Conservation (phyloP, 75 land plant species). For the Pinus tabuliformis region DNA sequence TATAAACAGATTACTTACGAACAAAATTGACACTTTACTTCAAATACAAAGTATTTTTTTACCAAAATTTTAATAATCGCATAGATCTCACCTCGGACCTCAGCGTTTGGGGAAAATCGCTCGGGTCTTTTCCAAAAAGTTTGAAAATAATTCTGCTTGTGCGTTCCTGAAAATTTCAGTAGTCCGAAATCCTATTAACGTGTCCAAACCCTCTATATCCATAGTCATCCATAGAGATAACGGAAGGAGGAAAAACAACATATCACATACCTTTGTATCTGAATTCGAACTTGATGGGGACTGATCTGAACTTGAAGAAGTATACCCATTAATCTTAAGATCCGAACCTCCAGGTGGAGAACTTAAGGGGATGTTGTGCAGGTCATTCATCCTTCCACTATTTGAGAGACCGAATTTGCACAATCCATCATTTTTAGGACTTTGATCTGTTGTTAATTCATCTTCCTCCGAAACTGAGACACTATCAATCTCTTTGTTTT, state of each 20-base stretch:
- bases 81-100: conserved; percentile 41
- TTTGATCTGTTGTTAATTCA: conserved; percentile 15
- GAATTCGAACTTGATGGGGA: conserved; percentile 68
- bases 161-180: conserved; percentile 35
- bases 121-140: conserved; percentile 65
- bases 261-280: conserved; percentile 49
- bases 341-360: neutral
- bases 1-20: neutral
- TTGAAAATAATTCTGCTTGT: conserved; percentile 73
- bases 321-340: conserved; percentile 29
- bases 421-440: conserved; percentile 16
- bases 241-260: neutral
- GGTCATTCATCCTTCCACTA: conserved; percentile 14
- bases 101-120: conserved; percentile 41
- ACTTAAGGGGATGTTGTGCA: conserved; percentile 18
- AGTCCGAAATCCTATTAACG: neutral
- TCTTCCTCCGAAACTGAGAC: conserved; percentile 13
- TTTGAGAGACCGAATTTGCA: conserved; percentile 30
- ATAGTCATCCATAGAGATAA: neutral
- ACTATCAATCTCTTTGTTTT: conserved; percentile 22
- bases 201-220: neutral
- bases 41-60: neutral
- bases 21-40: neutral
- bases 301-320: conserved; percentile 82
- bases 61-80: neutral